Conservation (phyloP, 129 eudicot species). For the Pittosporum tobira region DNA sequence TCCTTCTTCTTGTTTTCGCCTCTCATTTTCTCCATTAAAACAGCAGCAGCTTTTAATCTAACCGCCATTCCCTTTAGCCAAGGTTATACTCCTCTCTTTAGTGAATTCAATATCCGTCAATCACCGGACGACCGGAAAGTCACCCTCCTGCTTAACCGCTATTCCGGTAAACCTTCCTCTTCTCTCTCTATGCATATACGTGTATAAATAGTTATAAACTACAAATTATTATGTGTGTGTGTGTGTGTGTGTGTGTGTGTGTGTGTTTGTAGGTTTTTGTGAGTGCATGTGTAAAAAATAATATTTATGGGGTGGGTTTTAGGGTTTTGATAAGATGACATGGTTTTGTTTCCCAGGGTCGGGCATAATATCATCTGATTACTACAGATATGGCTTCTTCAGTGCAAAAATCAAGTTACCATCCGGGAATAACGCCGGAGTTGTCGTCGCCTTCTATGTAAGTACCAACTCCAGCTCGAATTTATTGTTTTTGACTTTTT, state of each 20-base stretch:
- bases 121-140: constrained; percentile 54
- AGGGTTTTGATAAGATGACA: background rate
- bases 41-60: constrained; percentile 35
- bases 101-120: constrained; percentile 70
- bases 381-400: constrained; percentile 86
- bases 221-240: too few species aligned
- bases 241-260: too few species aligned
- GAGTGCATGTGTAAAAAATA: too few species aligned
- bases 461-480: constrained; percentile 12
- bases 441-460: constrained; percentile 82
- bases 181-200: background rate
- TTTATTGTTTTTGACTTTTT: background rate
- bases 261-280: too few species aligned
- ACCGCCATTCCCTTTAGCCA: constrained; percentile 50
- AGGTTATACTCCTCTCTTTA: constrained; percentile 77
- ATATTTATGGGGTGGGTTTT: too few species aligned
- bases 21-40: constrained; percentile 8
- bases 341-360: constrained; percentile 48
- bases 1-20: constrained; percentile 13
- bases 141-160: constrained; percentile 78
- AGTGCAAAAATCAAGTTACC: constrained; percentile 84
- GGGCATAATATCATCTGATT: constrained; percentile 82
- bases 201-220: too few species aligned
- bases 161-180: constrained; percentile 41
- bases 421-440: constrained; percentile 63